phyloP scores from a whole-genome alignment of 768 basidiomycete species.

The Gymnopilus junonius region DNA sequence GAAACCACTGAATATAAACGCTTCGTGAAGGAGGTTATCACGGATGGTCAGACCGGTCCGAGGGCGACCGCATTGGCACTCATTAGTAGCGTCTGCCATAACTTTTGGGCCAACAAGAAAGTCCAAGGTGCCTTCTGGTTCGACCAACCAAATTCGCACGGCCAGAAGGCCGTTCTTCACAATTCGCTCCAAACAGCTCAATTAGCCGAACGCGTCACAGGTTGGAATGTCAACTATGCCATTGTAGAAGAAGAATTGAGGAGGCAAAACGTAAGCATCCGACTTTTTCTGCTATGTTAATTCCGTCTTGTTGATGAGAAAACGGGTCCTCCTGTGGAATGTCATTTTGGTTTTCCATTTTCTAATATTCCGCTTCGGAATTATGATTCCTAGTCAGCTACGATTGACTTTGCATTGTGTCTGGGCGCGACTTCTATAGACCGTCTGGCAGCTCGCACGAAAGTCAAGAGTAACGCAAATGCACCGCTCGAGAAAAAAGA shows the following conservation, averaged over 20 bases:
- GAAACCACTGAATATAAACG: slow-evolving; percentile 94
- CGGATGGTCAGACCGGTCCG: slow-evolving; percentile 92
- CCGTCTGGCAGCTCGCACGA: slow-evolving; percentile 81
- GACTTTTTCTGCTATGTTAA: slow-evolving; percentile 10
- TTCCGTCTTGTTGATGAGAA: slow-evolving; percentile 23
- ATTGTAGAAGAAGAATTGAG: slow-evolving; percentile 94
- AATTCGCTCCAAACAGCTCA: slow-evolving; percentile 80
- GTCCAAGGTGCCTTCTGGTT: slow-evolving; percentile 82
- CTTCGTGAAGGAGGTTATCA: slow-evolving; percentile 95
- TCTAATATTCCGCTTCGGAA: slow-evolving; percentile 11
- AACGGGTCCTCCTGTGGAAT: slow-evolving; percentile 28
- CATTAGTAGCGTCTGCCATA: slow-evolving; percentile 78
- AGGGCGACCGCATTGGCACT: slow-evolving; percentile 90
- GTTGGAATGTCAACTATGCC: slow-evolving; percentile 87
- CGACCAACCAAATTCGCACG: slow-evolving; percentile 55
- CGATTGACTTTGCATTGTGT: slow-evolving; percentile 95
- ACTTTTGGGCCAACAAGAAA: slow-evolving; percentile 79
- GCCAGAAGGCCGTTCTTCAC: slow-evolving; percentile 68
- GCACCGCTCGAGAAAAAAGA: slow-evolving; percentile 92
- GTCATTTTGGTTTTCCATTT: slow-evolving; percentile 15
- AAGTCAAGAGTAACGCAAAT: slow-evolving; percentile 55
- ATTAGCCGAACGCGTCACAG: slow-evolving; percentile 83
- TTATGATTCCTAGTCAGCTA: slow-evolving; percentile 74
- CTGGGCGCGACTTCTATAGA: slow-evolving; percentile 88
- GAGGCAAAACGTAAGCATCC: slow-evolving; percentile 86